Evolutionary conservation across 2,329 filamentous ascomycete genomes (phyloP), one percentile per base, ranked within the genome.

Genomic region (Phialocephala subalpina): DNA sequence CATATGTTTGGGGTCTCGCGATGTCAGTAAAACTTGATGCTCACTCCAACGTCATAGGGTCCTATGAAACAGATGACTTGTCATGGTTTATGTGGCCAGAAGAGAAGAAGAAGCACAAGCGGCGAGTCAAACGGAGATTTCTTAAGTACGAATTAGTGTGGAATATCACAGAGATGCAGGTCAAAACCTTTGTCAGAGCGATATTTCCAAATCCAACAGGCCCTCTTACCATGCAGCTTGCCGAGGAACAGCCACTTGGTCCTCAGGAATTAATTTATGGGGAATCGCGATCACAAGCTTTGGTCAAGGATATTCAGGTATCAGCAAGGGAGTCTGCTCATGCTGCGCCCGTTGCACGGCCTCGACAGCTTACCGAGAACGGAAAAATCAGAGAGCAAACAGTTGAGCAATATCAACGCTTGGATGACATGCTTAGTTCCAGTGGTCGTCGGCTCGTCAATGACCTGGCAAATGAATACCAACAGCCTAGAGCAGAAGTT

Each of bases 101-200:
- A 57, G 33, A 60, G 20, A 59, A 61, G 38, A 65, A 36, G 16
- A 63, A 60, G 25, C 6, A 11, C 5, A 58, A 62, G n/a, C 35
- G 61, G 25, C 33, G 65, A 49, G 22, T 42, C 7, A 64, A 59
- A 33, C 9, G 52, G 11, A 58, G 60, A 29, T n/a, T 40, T 18
- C 58, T 69, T n/a, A 8, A 63, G 12, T 62, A 65, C 36, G 57
- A 69, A 12, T 33, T 69, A 7, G 52, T 65, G 14, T 69, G 59
- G 56, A 45, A 69, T 18, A 69, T 69, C 49, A 67, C 67, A 2
- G 67, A 69, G 40, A 69, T 67, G 62, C 65, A 69, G 40, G 60
- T 68, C 49, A 68, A 68, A 33, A 47, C 38, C 5, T 58, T 55
- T 58, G 66, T 68, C 1, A 40, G 53, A 29, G 59, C 63, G 8